A percentile compares a stretch with the other conserved stretches of the same genome.
phyloP scores from a whole-genome alignment of 129 eudicot genomes.

The Apium graveolens region DNA sequence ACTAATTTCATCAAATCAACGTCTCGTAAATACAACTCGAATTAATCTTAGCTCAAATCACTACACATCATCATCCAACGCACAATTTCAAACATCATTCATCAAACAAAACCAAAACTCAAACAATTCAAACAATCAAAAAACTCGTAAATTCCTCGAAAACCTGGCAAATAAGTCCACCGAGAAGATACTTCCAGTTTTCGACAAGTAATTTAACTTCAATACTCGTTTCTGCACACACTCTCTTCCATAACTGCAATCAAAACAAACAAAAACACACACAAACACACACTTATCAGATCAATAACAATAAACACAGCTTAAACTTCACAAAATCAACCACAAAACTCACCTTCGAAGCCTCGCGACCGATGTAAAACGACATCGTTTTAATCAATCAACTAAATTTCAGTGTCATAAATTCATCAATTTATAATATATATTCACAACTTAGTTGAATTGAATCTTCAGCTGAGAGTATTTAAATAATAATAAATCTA shows the following conservation, averaged over 20 bases:
- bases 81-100: neutral
- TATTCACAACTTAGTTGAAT: neutral
- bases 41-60: neutral
- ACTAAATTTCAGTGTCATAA: conserved; percentile 46
- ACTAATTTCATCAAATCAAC: neutral
- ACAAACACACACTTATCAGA: conserved; percentile 18
- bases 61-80: neutral
- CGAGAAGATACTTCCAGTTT: conserved; percentile 91
- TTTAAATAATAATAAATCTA: neutral
- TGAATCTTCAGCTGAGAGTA: neutral
- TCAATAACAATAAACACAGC: neutral
- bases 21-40: neutral
- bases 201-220: conserved; percentile 78
- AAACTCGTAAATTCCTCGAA: neutral
- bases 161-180: conserved; percentile 89
- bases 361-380: conserved; percentile 97
- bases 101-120: neutral
- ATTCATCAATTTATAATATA: conserved; percentile 10
- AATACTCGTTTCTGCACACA: conserved; percentile 71
- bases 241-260: conserved; percentile 83
- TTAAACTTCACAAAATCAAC: neutral
- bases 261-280: conserved; percentile 11
- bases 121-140: neutral
- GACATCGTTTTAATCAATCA: conserved; percentile 45
- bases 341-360: conserved; percentile 68